These are phyloP conservation scores for Apiospora malaysiana DNA, from an alignment of 2,329 filamentous ascomycete species.

Conservation along the genomic window DNA sequence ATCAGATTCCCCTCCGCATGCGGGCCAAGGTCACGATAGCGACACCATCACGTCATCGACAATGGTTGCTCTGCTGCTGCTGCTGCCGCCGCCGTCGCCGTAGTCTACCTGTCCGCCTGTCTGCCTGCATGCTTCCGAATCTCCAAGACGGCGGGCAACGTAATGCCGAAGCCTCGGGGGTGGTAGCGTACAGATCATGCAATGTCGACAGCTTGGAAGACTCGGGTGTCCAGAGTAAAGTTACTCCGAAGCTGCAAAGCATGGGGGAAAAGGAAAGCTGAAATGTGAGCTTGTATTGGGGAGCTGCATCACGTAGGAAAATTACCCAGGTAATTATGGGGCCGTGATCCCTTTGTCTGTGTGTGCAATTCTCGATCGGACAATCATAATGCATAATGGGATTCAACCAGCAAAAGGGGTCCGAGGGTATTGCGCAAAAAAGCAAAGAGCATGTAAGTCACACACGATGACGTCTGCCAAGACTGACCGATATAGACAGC, in stretches of 20 bases:
- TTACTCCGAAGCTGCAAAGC: neutral
- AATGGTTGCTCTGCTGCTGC: neutral
- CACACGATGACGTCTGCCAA: slow-evolving; percentile 12
- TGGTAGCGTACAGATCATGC: neutral
- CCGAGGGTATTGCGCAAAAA: neutral
- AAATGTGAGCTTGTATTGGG: neutral
- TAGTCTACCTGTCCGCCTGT: neutral
- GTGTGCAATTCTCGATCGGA: neutral
- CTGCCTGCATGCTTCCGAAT: neutral
- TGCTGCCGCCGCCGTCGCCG: neutral
- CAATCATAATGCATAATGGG: neutral
- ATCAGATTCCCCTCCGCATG: neutral
- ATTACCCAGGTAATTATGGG: neutral
- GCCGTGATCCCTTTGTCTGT: neutral
- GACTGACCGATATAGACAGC: neutral
- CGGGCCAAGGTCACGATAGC: neutral
- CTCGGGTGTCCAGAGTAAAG: neutral
- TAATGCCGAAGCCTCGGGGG: neutral
- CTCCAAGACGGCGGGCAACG: neutral
- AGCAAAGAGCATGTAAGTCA: neutral
- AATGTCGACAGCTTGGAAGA: neutral
- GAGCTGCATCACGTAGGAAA: neutral
- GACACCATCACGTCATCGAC: neutral
- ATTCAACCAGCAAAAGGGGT: no score
- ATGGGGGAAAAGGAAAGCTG: no score